phyloP scores from a whole-genome alignment of 164 flowering plant species.

The Sedum album region DNA sequence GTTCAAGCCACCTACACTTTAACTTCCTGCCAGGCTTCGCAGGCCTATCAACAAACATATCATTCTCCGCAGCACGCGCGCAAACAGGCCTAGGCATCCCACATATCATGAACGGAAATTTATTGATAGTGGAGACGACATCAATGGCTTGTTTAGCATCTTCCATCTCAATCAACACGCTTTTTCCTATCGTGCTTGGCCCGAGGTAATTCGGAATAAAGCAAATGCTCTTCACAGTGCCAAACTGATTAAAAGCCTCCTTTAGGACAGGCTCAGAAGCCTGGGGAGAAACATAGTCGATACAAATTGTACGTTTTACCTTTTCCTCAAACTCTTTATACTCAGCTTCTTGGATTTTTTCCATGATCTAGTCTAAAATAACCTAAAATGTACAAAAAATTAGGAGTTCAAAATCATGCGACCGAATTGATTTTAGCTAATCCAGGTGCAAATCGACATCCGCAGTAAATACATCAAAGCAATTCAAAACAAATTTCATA shows the following conservation, averaged over 20 bases:
- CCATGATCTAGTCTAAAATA: background rate
- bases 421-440: too few relatives aligned
- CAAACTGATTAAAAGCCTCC: conserved; percentile 67
- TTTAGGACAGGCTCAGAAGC: conserved; percentile 45
- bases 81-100: conserved; percentile 90
- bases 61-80: conserved; percentile 42
- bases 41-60: too few relatives aligned
- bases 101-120: conserved; percentile 57
- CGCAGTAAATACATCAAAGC: too few relatives aligned
- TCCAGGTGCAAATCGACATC: too few relatives aligned
- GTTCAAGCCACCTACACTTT: too few relatives aligned
- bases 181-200: conserved; percentile 18
- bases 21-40: too few relatives aligned
- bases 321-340: conserved; percentile 51
- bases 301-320: conserved; percentile 52
- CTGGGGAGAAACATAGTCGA: too few relatives aligned
- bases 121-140: conserved; percentile 18
- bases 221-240: conserved; percentile 36
- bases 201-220: conserved; percentile 53
- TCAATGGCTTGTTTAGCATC: conserved; percentile 27
- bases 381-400: background rate
- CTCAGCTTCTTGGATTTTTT: conserved; percentile 13
- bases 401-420: too few relatives aligned
- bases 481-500: too few relatives aligned
- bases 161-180: conserved; percentile 75